phyloP scores from a whole-genome alignment of 805 yeast genomes.

The Candida vaughaniae region DNA sequence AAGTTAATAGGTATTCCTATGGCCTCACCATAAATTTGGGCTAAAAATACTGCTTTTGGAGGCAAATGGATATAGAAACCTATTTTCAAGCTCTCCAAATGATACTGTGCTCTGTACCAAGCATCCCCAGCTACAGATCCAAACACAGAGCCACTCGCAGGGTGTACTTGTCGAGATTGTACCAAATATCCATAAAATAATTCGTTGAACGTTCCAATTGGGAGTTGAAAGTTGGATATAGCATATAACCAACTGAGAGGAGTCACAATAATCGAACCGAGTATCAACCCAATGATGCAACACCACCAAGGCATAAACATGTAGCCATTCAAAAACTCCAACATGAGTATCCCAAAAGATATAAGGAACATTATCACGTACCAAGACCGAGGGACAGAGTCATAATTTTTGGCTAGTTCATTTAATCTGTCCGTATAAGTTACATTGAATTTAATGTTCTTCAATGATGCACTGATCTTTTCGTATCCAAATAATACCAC shows the following conservation, averaged over 20 bases:
- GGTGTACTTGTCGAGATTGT: slow-evolving; percentile 36
- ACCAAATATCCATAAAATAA: slow-evolving; percentile 47
- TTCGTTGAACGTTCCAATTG: slow-evolving; percentile 53
- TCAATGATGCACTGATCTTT: slow-evolving; percentile 19
- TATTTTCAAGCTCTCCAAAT: slow-evolving; percentile 30
- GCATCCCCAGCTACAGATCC: slow-evolving; percentile 56
- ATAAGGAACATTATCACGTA: slow-evolving; percentile 32
- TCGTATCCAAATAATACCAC: slow-evolving; percentile 38
- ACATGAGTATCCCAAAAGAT: slow-evolving; percentile 35
- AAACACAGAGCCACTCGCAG: slow-evolving; percentile 49
- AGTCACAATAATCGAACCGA: slow-evolving; percentile 47
- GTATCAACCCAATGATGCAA: slow-evolving; percentile 40
- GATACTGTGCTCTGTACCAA: slow-evolving; percentile 50
- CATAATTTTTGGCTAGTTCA: slow-evolving; percentile 36
- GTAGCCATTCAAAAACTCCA: slow-evolving; percentile 30
- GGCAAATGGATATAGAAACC: slow-evolving; percentile 57
- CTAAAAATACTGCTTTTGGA: slow-evolving; percentile 48
- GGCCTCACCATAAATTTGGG: slow-evolving; percentile 52
- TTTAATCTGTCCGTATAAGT: slow-evolving; percentile 44
- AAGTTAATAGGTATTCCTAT: slow-evolving; percentile 56
- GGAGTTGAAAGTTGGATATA: slow-evolving; percentile 50
- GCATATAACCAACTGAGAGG: slow-evolving; percentile 54
- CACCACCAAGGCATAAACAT: slow-evolving; percentile 45
- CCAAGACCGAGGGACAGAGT: slow-evolving; percentile 47
- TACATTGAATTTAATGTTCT: slow-evolving; percentile 9